phyloP scores from a whole-genome alignment of 2,329 filamentous ascomycete genomes.

The Neopestalotiopsis sp. region DNA sequence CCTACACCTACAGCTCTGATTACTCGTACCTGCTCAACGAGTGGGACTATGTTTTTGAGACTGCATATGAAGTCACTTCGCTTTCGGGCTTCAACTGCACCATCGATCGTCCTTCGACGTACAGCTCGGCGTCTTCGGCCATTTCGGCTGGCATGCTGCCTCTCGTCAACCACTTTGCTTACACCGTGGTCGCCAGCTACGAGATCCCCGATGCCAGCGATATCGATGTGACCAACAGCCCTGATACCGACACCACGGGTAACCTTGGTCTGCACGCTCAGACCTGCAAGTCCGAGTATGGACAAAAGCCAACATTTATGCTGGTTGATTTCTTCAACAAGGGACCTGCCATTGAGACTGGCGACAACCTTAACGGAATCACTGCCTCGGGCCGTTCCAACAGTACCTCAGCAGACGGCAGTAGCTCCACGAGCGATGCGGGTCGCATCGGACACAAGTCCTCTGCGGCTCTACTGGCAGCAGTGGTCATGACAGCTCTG shows the following conservation, averaged over 20 bases:
- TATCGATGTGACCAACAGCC: constrained; percentile 69
- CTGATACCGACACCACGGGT: constrained; percentile 57
- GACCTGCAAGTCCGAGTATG: constrained; percentile 62
- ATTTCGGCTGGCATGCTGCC: constrained; percentile 66
- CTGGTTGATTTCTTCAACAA: constrained; percentile 82
- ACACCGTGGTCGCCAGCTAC: constrained; percentile 60
- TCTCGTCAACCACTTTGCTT: constrained; percentile 82
- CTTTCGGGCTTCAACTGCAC: constrained; percentile 74
- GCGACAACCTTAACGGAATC: constrained; percentile 70
- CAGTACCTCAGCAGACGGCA: constrained; percentile 19
- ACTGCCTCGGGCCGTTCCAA: constrained; percentile 36
- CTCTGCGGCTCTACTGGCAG: constrained; percentile 47
- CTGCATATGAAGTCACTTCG: constrained; percentile 66
- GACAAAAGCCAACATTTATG: constrained; percentile 70
- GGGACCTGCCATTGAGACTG: constrained; percentile 70
- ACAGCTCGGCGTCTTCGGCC: constrained; percentile 56
- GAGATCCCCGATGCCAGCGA: constrained; percentile 65
- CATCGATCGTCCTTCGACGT: constrained; percentile 65
- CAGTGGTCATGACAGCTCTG: constrained; percentile 47
- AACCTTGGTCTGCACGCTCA: constrained; percentile 58
- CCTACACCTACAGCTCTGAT: constrained; percentile 44
- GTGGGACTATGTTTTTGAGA: constrained; percentile 75
- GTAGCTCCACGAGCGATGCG: constrained; percentile 23
- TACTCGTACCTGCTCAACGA: constrained; percentile 67
- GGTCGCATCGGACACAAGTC: constrained; percentile 20